A percentile compares a stretch with the other conserved stretches of the same genome.
These are phyloP conservation scores for Phaeomoniella chlamydospora DNA, from an alignment of 2,329 filamentous ascomycete genomes.

Conservation along the genomic window DNA sequence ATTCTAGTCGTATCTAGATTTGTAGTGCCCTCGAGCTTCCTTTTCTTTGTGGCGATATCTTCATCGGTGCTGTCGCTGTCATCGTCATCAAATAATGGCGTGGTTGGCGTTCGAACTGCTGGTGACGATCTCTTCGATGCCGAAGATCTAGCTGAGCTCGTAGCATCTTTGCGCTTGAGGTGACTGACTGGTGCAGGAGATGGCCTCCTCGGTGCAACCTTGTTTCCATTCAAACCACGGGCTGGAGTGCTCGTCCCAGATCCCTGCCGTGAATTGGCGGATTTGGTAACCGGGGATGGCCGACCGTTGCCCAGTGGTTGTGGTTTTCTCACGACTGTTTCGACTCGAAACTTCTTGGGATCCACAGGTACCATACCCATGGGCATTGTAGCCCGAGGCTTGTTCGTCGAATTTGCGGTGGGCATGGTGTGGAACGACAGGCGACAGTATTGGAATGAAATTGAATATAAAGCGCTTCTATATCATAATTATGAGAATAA, in stretches of 20 bases:
- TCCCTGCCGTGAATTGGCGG: not conserved
- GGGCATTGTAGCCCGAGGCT: not conserved
- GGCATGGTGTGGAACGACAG: not conserved
- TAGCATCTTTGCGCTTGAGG: not conserved
- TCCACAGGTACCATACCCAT: not conserved
- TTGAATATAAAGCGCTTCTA: too few species aligned
- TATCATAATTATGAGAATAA: too few species aligned
- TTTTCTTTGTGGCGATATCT: constrained; percentile 19
- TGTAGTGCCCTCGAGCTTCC: constrained; percentile 22
- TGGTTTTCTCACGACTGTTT: not conserved
- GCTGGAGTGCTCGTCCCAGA: not conserved
- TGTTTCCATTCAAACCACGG: not conserved
- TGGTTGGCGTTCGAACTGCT: constrained; percentile 9
- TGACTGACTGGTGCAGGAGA: not conserved
- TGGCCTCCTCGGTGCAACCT: not conserved
- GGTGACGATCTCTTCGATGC: constrained; percentile 10
- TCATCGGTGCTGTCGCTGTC: constrained; percentile 9
- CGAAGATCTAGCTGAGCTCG: constrained; percentile 1
- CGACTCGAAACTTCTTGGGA: not conserved
- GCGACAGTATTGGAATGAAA: too few species aligned
- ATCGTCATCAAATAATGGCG: constrained; percentile 15
- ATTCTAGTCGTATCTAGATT: constrained; percentile 28
- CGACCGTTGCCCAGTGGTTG: not conserved
- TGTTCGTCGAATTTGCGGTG: not conserved
- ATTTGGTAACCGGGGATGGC: not conserved